These are phyloP conservation scores for Aquanectria penicillioides DNA, from an alignment of 2,329 filamentous ascomycete genomes.

Conservation along the genomic window DNA sequence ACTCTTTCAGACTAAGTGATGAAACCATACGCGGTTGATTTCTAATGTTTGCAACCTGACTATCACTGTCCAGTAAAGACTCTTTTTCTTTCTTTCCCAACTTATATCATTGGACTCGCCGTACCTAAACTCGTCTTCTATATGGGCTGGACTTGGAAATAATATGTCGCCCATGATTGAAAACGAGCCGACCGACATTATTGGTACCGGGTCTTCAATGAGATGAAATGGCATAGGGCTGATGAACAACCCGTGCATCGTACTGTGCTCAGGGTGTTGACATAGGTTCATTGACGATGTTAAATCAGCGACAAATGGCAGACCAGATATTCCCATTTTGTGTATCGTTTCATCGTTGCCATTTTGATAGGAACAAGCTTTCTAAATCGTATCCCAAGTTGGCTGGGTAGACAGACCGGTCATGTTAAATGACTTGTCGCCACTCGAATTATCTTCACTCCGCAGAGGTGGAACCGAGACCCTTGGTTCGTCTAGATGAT, in stretches of 20 bases:
- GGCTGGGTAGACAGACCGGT: slow-evolving; percentile 41
- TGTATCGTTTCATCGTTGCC: background rate
- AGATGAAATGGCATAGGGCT: slow-evolving; percentile 55
- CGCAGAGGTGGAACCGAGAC: slow-evolving; percentile 45
- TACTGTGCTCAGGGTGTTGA: slow-evolving; percentile 53
- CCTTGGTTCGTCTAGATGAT: slow-evolving; percentile 59
- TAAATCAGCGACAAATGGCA: slow-evolving; percentile 51
- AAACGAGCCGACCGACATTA: slow-evolving; percentile 56
- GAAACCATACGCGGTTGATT: no score
- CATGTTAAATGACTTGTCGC: slow-evolving; percentile 24
- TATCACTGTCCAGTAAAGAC: slow-evolving; percentile 69
- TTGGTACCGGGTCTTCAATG: slow-evolving; percentile 53
- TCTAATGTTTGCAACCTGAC: no score
- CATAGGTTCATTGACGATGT: slow-evolving; percentile 52
- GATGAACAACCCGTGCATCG: slow-evolving; percentile 56
- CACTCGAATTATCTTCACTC: background rate
- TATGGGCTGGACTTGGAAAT: slow-evolving; percentile 61
- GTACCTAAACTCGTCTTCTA: slow-evolving; percentile 55
- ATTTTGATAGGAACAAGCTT: slow-evolving; percentile 35
- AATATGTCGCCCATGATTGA: slow-evolving; percentile 63
- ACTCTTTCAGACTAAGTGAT: no score
- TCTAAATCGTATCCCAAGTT: slow-evolving; percentile 46
- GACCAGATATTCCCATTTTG: slow-evolving; percentile 32
- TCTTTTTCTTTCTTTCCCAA: slow-evolving; percentile 61
- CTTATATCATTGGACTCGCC: slow-evolving; percentile 49